Base-by-base conservation (phyloP, 2,329 filamentous ascomycete genomes). In the Talaromyces sp. region DNA sequence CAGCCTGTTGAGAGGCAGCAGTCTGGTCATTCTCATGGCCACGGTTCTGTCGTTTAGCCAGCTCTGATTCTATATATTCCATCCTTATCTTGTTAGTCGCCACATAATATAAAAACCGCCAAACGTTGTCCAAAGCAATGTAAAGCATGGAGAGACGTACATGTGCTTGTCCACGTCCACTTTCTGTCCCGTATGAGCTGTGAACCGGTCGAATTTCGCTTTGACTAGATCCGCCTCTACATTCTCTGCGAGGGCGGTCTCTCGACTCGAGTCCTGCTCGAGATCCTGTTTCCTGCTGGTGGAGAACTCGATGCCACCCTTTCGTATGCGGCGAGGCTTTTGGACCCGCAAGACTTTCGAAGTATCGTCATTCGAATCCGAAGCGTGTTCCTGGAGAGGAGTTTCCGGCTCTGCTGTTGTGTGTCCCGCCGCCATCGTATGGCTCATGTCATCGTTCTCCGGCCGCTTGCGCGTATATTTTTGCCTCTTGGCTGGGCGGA, bases 61-160 rank as follows among this genome's bases (percentile, higher is more conserved):
- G 75, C 72, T 86, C 84, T 63, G 83, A 81, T 71, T 87, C 85
- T 88, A 88, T 82, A 77, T 83, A 88, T 66, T 80, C 81, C 78
- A 83, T 83, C 84, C 85, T 88, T 82, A 81, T 78, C 77, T 75
- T 75, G 83, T 88, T 82, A 88, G 83, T 76, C 68, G 63, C 19
- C 56, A 43, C 53, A 19, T 56, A 17, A 26, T 46, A 27, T 43
- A 8, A 52, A 24, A 46, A 21, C 52, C 52, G 14, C 43, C 54
- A 11, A 24, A 17, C 26, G 17, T 27, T n/a, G 12, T 46, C 7
- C 12, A 38, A 24, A 5, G 43, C 21, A 50, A 27, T 41, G 24
- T 19, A 52, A 46, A 46, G 56, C 51, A 26, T 38, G 57, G 58
- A 24, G 43, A 46, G 54, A 79, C 84, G 80, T 81, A 88, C 85